These are phyloP conservation scores for Castanea crenata DNA, from an alignment of 306 rosid species.

Conservation along the genomic window DNA sequence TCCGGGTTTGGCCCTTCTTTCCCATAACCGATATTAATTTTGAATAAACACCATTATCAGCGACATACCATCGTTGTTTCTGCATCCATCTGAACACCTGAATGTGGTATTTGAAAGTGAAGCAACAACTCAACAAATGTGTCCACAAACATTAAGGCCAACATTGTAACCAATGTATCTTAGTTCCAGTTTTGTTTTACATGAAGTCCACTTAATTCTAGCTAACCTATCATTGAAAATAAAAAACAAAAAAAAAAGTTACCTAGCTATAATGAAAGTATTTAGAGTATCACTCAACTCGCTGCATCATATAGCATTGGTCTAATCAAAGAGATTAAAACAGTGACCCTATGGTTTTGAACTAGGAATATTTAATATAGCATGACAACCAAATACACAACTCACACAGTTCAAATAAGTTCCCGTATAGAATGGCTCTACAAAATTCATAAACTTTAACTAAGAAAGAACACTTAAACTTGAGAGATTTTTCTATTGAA, in stretches of 20 bases:
- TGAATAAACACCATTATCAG: constrained; percentile 90
- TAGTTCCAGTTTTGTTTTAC: neutral
- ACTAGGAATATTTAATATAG: neutral
- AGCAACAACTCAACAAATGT: constrained; percentile 10
- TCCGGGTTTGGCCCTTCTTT: constrained; percentile 81
- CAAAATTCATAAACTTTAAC: neutral
- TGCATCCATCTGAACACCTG: constrained; percentile 99
- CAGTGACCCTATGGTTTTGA: neutral
- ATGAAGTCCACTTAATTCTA: neutral
- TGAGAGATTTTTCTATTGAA: neutral
- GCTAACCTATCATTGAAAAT: neutral
- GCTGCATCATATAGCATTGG: neutral
- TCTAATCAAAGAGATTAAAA: neutral
- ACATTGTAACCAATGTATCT: neutral
- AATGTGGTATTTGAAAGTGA: constrained; percentile 30
- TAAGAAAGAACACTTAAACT: neutral
- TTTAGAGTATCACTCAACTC: neutral
- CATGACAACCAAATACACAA: neutral
- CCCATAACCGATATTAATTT: constrained; percentile 90
- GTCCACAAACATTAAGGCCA: neutral
- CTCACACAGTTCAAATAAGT: neutral
- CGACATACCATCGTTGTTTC: constrained; percentile 87
- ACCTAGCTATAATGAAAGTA: neutral
- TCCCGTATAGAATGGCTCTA: neutral
- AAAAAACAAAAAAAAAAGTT: neutral